Percentiles rank a stretch among this genome's conserved stretches.
phyloP scores from a whole-genome alignment of 2,329 filamentous ascomycete species.

The Hortaea werneckii region DNA sequence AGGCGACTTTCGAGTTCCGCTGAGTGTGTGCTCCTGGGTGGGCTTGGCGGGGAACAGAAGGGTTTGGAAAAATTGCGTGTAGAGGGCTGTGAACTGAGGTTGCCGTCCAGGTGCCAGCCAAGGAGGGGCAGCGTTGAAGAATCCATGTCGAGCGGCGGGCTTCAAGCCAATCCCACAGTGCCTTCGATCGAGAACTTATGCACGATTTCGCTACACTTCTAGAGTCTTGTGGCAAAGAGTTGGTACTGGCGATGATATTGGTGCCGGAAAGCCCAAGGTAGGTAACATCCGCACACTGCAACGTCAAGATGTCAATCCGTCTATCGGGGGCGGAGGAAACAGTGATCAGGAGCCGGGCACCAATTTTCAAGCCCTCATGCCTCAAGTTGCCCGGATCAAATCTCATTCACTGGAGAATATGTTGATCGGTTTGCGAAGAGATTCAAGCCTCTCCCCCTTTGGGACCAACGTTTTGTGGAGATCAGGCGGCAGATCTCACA shows the following conservation, averaged over 20 bases:
- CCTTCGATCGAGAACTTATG: neutral
- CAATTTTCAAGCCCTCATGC: neutral
- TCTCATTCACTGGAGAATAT: neutral
- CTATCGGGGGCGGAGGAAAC: neutral
- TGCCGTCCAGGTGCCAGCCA: neutral
- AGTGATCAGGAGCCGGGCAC: neutral
- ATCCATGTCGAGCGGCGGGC: neutral
- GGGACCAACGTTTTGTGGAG: too few species aligned
- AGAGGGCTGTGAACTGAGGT: conserved; percentile 3
- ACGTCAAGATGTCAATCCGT: neutral
- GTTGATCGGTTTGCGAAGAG: too few species aligned
- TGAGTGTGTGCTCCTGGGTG: conserved; percentile 1
- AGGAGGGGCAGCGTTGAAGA: conserved; percentile 2
- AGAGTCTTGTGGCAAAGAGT: neutral
- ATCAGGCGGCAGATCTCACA: too few species aligned
- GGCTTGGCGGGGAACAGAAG: conserved; percentile 1
- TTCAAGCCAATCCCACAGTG: neutral
- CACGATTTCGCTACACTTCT: neutral
- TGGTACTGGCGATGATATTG: neutral
- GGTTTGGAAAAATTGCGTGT: conserved; percentile 7
- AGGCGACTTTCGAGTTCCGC: neutral
- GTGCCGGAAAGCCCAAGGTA: neutral
- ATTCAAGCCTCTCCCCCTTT: too few species aligned
- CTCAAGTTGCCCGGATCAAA: neutral
- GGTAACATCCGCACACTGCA: conserved; percentile 1